Conservation (phyloP, 176 grass and related monocot genomes). For the Triticum turgidum region DNA sequence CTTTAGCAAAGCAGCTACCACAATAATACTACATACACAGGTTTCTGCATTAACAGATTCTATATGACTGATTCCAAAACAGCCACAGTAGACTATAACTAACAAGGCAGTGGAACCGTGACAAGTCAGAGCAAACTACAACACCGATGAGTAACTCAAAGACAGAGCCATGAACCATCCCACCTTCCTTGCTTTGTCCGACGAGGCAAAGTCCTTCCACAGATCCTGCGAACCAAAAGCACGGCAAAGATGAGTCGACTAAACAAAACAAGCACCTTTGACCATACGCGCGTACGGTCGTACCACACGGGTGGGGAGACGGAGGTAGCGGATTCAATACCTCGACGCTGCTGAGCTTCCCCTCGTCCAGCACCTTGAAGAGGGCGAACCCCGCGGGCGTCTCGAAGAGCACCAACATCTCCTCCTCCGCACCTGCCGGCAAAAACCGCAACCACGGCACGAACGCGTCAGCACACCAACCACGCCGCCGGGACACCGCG, state of each 20-base stretch:
- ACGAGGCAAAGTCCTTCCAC: slow-evolving; percentile 65
- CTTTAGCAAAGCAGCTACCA: too few relatives aligned
- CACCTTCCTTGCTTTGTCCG: slow-evolving; percentile 74
- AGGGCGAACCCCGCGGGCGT: slow-evolving; percentile 91
- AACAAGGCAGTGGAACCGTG: too few relatives aligned
- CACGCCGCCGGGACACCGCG: not conserved
- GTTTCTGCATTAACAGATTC: too few relatives aligned
- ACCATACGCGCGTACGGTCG: too few relatives aligned
- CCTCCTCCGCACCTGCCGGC: not conserved
- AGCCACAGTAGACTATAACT: too few relatives aligned
- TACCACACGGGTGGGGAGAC: not conserved
- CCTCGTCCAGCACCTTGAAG: slow-evolving; percentile 90
- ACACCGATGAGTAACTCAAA: not conserved
- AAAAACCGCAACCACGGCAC: not conserved
- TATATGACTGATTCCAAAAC: too few relatives aligned
- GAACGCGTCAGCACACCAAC: not conserved
- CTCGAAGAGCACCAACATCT: slow-evolving; percentile 85
- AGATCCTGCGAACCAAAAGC: slow-evolving; percentile 39
- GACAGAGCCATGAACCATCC: not conserved
- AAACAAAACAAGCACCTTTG: too few relatives aligned
- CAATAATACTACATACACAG: too few relatives aligned
- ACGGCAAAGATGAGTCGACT: too few relatives aligned
- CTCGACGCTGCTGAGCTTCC: slow-evolving; percentile 80
- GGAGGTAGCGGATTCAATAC: slow-evolving; percentile 13
- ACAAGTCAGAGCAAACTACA: not conserved